A percentile compares a stretch with the other conserved stretches of the same genome.
phyloP scores from a whole-genome alignment of 1,284 basidiomycete species.

The Pterulicium gracile region DNA sequence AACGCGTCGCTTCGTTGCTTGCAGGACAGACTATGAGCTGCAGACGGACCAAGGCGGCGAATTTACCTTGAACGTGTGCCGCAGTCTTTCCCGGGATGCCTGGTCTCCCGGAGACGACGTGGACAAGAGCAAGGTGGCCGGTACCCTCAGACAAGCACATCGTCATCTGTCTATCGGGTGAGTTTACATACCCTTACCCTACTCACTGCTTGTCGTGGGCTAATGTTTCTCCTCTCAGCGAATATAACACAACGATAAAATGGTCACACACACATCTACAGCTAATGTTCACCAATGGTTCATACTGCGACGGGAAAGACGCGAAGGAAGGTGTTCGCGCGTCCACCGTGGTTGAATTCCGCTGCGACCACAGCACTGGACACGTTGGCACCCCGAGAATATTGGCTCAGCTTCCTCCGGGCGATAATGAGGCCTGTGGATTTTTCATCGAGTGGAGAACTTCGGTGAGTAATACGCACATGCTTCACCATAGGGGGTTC shows the following conservation, averaged over 20 bases:
- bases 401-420: conserved; percentile 47
- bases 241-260: conserved; percentile 48
- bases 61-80: conserved; percentile 54
- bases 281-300: conserved; percentile 47
- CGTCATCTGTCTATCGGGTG: conserved; percentile 69
- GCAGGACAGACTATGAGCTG: conserved; percentile 53
- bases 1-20: no score
- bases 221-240: no score
- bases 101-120: conserved; percentile 47
- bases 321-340: conserved; percentile 33
- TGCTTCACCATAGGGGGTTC: conserved; percentile 1
- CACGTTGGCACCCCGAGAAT: conserved; percentile 46
- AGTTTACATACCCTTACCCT: no score
- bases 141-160: conserved; percentile 46
- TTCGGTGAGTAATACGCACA: conserved; percentile 31
- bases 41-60: conserved; percentile 33
- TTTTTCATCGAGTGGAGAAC: conserved; percentile 69
- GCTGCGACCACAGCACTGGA: conserved; percentile 47
- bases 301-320: conserved; percentile 37
- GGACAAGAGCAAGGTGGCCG: conserved; percentile 46
- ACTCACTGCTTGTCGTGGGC: no score
- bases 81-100: conserved; percentile 38
- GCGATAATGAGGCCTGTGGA: conserved; percentile 48
- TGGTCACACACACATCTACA: conserved; percentile 35
- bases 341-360: conserved; percentile 54